Evolutionary conservation across 306 rosid genomes (phyloP).

Genomic region (Carpinus fangiana): DNA sequence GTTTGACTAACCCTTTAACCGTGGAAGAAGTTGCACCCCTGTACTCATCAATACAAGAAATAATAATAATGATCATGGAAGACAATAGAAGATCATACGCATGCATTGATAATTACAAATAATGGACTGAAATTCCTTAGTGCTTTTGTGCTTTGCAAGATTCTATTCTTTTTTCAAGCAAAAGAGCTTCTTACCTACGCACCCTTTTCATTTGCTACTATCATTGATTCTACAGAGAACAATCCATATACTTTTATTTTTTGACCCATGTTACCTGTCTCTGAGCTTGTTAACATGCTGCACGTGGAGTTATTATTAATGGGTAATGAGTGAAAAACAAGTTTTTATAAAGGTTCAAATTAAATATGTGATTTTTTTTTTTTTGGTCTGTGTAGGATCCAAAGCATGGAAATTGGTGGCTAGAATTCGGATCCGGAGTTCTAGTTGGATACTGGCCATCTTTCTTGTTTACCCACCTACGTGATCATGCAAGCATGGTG

Average conservation of each 20-base stretch:
- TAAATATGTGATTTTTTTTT: neutral
- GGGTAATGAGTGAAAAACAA: constrained; percentile 25
- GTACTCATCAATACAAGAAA: too few species aligned
- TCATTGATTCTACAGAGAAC: constrained; percentile 28
- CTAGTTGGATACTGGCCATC: constrained; percentile 96
- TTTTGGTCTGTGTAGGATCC: constrained; percentile 58
- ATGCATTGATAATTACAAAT: constrained; percentile 38
- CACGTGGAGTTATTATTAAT: constrained; percentile 43
- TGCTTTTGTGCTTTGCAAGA: constrained; percentile 59
- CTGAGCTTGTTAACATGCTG: constrained; percentile 39
- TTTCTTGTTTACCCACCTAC: constrained; percentile 73
- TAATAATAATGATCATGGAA: too few species aligned
- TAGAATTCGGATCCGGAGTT: constrained; percentile 69
- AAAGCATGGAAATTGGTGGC: constrained; percentile 98
- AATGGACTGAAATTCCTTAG: constrained; percentile 46
- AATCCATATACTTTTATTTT: constrained; percentile 19
- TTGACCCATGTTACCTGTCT: constrained; percentile 36
- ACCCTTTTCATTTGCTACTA: constrained; percentile 19
- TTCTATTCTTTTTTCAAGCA: constrained; percentile 57
- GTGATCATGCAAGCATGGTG: constrained; percentile 81
- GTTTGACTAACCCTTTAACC: too few species aligned
- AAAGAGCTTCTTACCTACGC: constrained; percentile 40
- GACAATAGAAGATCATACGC: constrained; percentile 26
- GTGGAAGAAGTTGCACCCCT: too few species aligned
- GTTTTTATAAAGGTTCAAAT: neutral